Evolutionary conservation across 768 basidiomycete genomes (phyloP).

Genomic region (Trametes meyenii): DNA sequence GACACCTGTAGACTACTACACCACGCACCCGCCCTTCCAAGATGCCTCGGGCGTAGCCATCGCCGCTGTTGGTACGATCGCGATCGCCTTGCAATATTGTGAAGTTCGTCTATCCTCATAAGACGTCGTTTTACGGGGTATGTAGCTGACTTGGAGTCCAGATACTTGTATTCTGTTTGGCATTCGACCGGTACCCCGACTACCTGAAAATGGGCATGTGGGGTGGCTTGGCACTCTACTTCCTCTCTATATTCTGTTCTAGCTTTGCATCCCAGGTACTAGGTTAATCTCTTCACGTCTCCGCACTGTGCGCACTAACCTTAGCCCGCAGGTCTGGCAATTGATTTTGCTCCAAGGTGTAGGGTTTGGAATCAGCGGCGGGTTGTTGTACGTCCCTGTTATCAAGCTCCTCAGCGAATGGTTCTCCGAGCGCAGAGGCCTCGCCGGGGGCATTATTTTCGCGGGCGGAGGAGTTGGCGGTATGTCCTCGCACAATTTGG

Average conservation of each 20-base stretch:
- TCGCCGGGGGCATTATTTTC: slow-evolving; percentile 30
- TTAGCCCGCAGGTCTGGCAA: slow-evolving; percentile 25
- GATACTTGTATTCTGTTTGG: slow-evolving; percentile 20
- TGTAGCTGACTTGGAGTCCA: background rate
- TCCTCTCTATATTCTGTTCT: slow-evolving; percentile 21
- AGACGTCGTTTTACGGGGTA: too few species aligned
- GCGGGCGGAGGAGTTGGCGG: slow-evolving; percentile 30
- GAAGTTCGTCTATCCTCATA: slow-evolving; percentile 15
- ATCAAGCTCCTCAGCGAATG: slow-evolving; percentile 27
- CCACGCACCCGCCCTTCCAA: slow-evolving; percentile 27
- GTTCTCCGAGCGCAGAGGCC: slow-evolving; percentile 28
- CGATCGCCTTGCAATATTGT: slow-evolving; percentile 28
- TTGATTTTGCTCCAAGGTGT: slow-evolving; percentile 30
- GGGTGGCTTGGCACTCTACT: slow-evolving; percentile 22
- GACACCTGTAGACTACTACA: slow-evolving; percentile 24
- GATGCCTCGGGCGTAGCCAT: slow-evolving; percentile 21
- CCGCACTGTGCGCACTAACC: background rate
- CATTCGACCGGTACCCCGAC: slow-evolving; percentile 27
- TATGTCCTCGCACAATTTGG: background rate
- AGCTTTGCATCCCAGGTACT: slow-evolving; percentile 29
- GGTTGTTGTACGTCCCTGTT: slow-evolving; percentile 20
- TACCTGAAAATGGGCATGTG: slow-evolving; percentile 23
- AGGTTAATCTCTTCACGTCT: background rate
- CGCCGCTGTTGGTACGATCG: slow-evolving; percentile 25
- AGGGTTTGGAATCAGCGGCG: slow-evolving; percentile 27